Conservation (phyloP, 1,139 yeast species). For the Yamadazyma mexicana region DNA sequence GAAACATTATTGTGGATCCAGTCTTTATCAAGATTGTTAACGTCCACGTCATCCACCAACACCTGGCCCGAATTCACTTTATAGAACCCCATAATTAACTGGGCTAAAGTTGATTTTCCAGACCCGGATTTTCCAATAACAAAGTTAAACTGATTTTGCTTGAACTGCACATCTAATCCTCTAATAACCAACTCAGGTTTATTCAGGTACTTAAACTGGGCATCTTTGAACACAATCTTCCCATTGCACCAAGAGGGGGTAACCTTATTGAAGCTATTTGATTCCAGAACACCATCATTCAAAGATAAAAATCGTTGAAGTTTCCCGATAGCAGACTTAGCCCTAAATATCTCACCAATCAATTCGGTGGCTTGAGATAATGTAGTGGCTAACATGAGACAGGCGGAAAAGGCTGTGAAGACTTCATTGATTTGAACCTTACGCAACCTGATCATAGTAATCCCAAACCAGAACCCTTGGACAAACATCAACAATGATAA, state of each 20-base stretch:
- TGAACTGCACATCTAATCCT: constrained; percentile 44
- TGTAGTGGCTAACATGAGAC: constrained; percentile 66
- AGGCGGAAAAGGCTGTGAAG: constrained; percentile 80
- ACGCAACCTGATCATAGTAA: constrained; percentile 55
- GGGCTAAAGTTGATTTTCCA: constrained; percentile 83
- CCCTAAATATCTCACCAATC: constrained; percentile 59
- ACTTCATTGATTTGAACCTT: constrained; percentile 59
- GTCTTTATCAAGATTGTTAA: constrained; percentile 39
- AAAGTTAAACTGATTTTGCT: constrained; percentile 51
- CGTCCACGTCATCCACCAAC: constrained; percentile 51
- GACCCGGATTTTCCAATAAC: constrained; percentile 87
- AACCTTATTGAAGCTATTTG: constrained; percentile 9
- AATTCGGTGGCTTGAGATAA: constrained; percentile 53
- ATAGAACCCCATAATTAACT: constrained; percentile 62
- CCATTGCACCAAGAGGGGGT: constrained; percentile 41
- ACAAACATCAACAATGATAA: constrained; percentile 74
- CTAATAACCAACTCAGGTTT: constrained; percentile 51
- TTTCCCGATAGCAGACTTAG: constrained; percentile 57
- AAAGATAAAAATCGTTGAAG: constrained; percentile 25
- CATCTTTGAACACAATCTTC: constrained; percentile 48
- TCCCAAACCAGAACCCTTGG: constrained; percentile 92
- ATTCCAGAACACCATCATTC: constrained; percentile 5
- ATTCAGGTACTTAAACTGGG: constrained; percentile 62
- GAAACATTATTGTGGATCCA: constrained; percentile 69
- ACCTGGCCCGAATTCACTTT: constrained; percentile 61